Evolutionary conservation across 2,329 filamentous ascomycete species (phyloP).

Genomic region (Diplocarpon rosae): DNA sequence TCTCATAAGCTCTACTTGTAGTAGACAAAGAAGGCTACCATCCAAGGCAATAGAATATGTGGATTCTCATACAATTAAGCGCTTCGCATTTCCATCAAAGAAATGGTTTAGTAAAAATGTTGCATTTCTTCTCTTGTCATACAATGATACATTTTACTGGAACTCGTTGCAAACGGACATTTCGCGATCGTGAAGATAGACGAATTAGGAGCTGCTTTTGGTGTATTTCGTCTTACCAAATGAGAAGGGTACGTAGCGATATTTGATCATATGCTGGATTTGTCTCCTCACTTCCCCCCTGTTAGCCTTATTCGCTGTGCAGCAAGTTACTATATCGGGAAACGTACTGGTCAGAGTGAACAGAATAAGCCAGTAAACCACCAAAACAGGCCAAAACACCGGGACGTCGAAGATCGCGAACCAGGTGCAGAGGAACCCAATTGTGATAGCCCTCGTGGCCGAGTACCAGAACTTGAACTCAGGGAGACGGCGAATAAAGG

Average conservation of each 20-base stretch:
- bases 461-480: slow-evolving; percentile 99
- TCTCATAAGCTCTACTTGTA: background rate
- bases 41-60: background rate
- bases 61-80: background rate
- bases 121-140: background rate
- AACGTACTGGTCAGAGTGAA: slow-evolving; percentile 87
- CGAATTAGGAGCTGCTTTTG: slow-evolving; percentile 40
- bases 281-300: slow-evolving; percentile 76
- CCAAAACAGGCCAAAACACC: slow-evolving; percentile 97
- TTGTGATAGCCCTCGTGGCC: slow-evolving; percentile 74
- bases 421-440: slow-evolving; percentile 83
- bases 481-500: slow-evolving; percentile 88
- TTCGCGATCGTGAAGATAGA: background rate
- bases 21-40: background rate
- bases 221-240: slow-evolving; percentile 78
- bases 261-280: slow-evolving; percentile 99
- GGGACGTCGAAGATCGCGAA: slow-evolving; percentile 92
- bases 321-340: background rate
- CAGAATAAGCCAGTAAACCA: slow-evolving; percentile 97
- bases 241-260: slow-evolving; percentile 91
- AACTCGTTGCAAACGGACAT: no score
- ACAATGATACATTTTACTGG: background rate
- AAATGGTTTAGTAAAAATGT: background rate
- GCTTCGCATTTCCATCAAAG: background rate
- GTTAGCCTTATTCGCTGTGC: slow-evolving; percentile 6